These are phyloP conservation scores for Sclerotinia minor DNA, from an alignment of 2,329 filamentous ascomycete genomes.

Conservation along the genomic window DNA sequence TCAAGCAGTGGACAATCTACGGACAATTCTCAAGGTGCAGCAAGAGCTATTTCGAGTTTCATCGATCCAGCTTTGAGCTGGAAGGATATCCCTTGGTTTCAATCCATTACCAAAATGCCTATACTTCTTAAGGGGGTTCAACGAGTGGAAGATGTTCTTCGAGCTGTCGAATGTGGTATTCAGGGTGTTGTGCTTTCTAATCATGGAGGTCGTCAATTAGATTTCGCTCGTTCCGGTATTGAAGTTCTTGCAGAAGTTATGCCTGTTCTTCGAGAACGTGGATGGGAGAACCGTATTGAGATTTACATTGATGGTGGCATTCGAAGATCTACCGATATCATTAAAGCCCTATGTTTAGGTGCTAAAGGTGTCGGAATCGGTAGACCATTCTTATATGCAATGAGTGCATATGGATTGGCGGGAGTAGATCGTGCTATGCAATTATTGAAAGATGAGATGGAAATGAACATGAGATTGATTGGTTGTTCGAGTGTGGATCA, in stretches of 20 bases:
- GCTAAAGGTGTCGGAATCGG: constrained; percentile 93
- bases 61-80: constrained; percentile 94
- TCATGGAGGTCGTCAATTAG: constrained; percentile 91
- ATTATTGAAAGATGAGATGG: constrained; percentile 91
- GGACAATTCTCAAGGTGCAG: constrained; percentile 88
- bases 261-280: constrained; percentile 74
- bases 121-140: constrained; percentile 97
- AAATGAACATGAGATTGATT: constrained; percentile 98
- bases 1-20: constrained; percentile 63
- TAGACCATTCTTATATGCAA: constrained; percentile 91
- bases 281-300: constrained; percentile 75
- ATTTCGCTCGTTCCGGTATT: constrained; percentile 84
- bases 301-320: constrained; percentile 91
- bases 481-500: constrained; percentile 74
- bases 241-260: constrained; percentile 93
- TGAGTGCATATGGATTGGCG: constrained; percentile 84
- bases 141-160: constrained; percentile 89
- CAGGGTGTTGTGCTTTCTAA: constrained; percentile 93
- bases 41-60: constrained; percentile 91
- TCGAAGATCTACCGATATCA: constrained; percentile 85
- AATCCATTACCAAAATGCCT: constrained; percentile 86
- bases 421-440: constrained; percentile 93
- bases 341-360: constrained; percentile 92
- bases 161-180: constrained; percentile 77
- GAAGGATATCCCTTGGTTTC: constrained; percentile 94